These are phyloP conservation scores for Dioscorea zingiberensis DNA, from an alignment of 106 monocot genomes.

Conservation along the genomic window DNA sequence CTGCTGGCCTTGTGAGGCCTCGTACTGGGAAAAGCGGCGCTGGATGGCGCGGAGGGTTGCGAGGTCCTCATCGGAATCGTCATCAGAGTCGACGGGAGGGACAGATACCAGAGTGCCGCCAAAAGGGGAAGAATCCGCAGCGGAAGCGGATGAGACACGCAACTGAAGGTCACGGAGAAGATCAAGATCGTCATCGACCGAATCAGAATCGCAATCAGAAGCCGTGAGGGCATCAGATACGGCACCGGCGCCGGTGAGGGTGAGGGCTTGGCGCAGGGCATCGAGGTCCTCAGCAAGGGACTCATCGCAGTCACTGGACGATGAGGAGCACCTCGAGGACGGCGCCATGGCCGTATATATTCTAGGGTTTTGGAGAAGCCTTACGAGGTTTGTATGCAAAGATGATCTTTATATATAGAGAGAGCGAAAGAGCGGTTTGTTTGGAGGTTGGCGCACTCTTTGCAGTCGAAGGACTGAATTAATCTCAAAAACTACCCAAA, in stretches of 20 bases:
- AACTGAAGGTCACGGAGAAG: constrained; percentile 52
- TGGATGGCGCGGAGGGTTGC: constrained; percentile 71
- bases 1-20: background rate
- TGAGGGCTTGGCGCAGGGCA: constrained; percentile 43
- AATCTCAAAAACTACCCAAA: too few species aligned
- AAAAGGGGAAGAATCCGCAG: background rate
- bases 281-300: constrained; percentile 50
- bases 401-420: too few species aligned
- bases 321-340: constrained; percentile 10
- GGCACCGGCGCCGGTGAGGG: constrained; percentile 17
- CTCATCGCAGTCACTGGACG: constrained; percentile 27
- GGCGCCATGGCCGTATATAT: background rate
- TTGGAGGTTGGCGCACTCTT: too few species aligned
- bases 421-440: too few species aligned
- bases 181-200: constrained; percentile 28
- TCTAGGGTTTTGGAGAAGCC: too few species aligned
- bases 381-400: too few species aligned
- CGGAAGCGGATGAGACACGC: constrained; percentile 13
- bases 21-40: constrained; percentile 60
- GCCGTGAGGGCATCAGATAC: background rate
- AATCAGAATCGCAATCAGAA: constrained; percentile 9
- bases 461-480: too few species aligned
- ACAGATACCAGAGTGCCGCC: too few species aligned
- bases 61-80: constrained; percentile 52
- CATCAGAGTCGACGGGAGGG: constrained; percentile 25